Conservation (phyloP, 2,329 filamentous ascomycete species). For the Fusarium odoratissimum region DNA sequence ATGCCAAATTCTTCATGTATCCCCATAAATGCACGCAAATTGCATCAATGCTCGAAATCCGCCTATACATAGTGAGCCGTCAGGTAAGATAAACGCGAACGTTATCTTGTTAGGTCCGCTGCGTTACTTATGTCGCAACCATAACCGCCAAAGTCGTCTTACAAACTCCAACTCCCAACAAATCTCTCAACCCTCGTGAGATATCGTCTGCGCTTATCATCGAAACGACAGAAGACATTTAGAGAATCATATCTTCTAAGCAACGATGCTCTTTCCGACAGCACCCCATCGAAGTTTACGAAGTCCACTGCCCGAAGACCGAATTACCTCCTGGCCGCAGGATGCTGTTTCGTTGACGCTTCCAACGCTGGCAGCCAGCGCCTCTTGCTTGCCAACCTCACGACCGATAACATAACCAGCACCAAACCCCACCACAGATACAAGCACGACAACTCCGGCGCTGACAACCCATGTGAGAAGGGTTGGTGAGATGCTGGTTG, state of each 20-base stretch:
- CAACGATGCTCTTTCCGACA: conserved; percentile 63
- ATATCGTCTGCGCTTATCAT: background rate
- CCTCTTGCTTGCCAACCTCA: conserved; percentile 73
- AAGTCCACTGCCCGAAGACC: conserved; percentile 62
- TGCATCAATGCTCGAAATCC: conserved; percentile 12
- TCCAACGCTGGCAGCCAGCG: conserved; percentile 53
- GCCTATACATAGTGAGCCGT: conserved; percentile 20
- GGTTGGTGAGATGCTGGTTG: conserved; percentile 66
- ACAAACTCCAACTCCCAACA: background rate
- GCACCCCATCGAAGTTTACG: conserved; percentile 66
- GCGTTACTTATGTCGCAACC: conserved; percentile 35
- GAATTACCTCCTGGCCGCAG: conserved; percentile 66
- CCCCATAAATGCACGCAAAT: conserved; percentile 20
- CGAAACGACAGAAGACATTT: background rate
- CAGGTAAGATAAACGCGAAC: conserved; percentile 28
- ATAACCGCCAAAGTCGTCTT: conserved; percentile 11
- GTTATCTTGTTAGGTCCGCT: conserved; percentile 20
- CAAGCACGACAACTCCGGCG: conserved; percentile 74
- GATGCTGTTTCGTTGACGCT: conserved; percentile 59
- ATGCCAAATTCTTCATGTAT: conserved; percentile 27
- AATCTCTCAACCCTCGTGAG: conserved; percentile 2
- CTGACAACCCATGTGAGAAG: conserved; percentile 73
- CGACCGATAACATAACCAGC: conserved; percentile 76
- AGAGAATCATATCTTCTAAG: conserved; percentile 45
- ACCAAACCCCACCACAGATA: conserved; percentile 76